A percentile compares a stretch with the other conserved stretches of the same genome.
Conservation (phyloP, 225 moss, liverwort and hornwort species). For the Pleurozium schreberi region DNA sequence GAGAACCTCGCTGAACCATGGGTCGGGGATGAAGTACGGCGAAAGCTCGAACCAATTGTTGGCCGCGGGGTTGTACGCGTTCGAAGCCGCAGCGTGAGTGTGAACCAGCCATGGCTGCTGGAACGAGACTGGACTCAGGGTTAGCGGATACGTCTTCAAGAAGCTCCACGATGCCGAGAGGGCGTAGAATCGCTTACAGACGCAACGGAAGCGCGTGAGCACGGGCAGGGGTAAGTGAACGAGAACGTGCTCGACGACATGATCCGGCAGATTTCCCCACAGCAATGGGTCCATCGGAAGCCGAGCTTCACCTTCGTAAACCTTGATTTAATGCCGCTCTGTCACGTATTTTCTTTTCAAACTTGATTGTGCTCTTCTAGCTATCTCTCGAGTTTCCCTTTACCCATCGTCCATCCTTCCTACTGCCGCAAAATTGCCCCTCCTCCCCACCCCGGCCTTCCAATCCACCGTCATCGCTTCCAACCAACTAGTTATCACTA, state of each 20-base stretch:
- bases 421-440: slow-evolving; percentile 29
- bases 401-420: slow-evolving; percentile 47
- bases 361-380: slow-evolving; percentile 3
- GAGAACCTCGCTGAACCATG: slow-evolving; percentile 37
- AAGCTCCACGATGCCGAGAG: slow-evolving; percentile 33
- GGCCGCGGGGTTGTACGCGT: slow-evolving; percentile 28
- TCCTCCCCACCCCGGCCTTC: slow-evolving; percentile 43
- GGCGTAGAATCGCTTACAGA: slow-evolving; percentile 23
- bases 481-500: background rate
- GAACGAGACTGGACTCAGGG: slow-evolving; percentile 21
- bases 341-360: background rate
- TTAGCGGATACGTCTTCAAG: slow-evolving; percentile 21
- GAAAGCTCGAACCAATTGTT: slow-evolving; percentile 44
- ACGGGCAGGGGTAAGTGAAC: slow-evolving; percentile 37
- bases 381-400: background rate
- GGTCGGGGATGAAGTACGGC: slow-evolving; percentile 42
- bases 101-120: slow-evolving; percentile 47
- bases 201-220: slow-evolving; percentile 43
- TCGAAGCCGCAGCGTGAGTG: slow-evolving; percentile 15
- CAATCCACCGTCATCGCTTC: slow-evolving; percentile 43
- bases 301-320: slow-evolving; percentile 4
- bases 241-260: slow-evolving; percentile 35
- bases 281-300: slow-evolving; percentile 30
- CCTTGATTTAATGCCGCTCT: background rate
- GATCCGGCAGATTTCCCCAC: slow-evolving; percentile 44